A percentile compares a stretch with the other conserved stretches of the same genome.
These are phyloP conservation scores for Porogramme epimiltina DNA, from an alignment of 1,284 basidiomycete genomes.

Conservation along the genomic window DNA sequence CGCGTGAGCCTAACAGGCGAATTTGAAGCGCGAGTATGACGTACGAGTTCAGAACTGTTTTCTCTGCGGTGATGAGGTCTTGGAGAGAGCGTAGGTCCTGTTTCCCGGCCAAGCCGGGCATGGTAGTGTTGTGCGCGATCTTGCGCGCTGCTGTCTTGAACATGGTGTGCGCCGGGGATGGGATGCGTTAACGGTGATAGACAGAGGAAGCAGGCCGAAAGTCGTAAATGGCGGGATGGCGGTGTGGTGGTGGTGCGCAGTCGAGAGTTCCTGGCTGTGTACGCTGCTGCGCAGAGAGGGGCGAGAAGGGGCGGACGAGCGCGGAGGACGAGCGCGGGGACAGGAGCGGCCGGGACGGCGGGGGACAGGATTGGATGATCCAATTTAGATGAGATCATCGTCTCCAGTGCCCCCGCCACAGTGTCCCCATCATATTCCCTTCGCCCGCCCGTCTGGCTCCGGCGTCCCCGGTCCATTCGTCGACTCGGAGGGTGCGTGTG, in stretches of 20 bases:
- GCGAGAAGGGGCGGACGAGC: not conserved
- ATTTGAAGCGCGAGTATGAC: slow-evolving; percentile 29
- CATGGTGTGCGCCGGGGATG: slow-evolving; percentile 41
- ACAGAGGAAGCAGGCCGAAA: not conserved
- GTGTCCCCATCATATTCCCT: no score
- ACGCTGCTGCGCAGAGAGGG: not conserved
- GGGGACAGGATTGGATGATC: no score
- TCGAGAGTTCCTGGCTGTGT: not conserved
- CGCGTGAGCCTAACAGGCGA: not conserved
- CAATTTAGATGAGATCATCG: no score
- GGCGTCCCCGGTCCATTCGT: no score
- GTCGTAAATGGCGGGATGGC: no score
- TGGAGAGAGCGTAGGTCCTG: slow-evolving; percentile 83
- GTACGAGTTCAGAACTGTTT: slow-evolving; percentile 76
- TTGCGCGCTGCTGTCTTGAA: slow-evolving; percentile 75
- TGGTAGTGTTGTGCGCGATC: slow-evolving; percentile 83
- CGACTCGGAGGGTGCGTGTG: no score
- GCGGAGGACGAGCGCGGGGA: no score
- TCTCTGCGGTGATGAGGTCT: slow-evolving; percentile 89
- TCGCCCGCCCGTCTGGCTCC: no score
- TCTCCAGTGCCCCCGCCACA: no score
- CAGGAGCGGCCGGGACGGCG: no score
- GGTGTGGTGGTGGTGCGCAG: not conserved
- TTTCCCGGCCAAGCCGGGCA: slow-evolving; percentile 75
- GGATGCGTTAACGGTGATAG: not conserved